Conservation (phyloP, 2,329 filamentous ascomycete genomes). For the Talaromyces sp. region DNA sequence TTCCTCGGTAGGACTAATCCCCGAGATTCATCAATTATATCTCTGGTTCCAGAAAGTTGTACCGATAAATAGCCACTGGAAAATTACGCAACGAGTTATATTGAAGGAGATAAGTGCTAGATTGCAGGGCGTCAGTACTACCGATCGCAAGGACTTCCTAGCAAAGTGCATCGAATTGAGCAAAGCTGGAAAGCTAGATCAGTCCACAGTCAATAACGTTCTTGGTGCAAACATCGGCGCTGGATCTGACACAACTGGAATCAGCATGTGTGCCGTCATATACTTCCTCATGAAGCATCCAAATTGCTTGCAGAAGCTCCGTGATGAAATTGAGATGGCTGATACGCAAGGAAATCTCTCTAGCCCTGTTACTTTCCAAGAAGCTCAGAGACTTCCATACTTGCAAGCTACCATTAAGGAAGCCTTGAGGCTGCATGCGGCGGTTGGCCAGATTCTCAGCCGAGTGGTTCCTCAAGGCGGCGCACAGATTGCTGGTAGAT, state of each 20-base stretch:
- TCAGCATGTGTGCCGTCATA: slow-evolving; percentile 21
- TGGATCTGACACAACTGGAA: slow-evolving; percentile 28
- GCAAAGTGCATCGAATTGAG: neutral
- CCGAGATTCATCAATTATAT: neutral
- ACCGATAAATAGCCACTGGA: neutral
- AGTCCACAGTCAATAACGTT: neutral
- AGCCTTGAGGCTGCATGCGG: slow-evolving; percentile 18
- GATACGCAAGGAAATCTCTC: neutral
- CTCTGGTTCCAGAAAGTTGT: neutral
- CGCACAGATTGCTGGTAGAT: slow-evolving; percentile 4
- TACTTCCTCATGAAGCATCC: slow-evolving; percentile 18
- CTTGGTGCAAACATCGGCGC: slow-evolving; percentile 9
- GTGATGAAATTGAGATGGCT: neutral
- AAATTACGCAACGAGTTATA: neutral
- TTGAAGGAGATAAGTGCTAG: neutral
- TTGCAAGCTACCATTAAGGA: slow-evolving; percentile 15
- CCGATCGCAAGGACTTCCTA: neutral
- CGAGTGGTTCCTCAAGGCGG: slow-evolving; percentile 23
- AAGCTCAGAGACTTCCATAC: slow-evolving; percentile 22
- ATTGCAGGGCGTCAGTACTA: neutral
- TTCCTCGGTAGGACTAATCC: neutral
- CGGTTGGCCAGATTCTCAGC: slow-evolving; percentile 23
- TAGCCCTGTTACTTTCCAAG: neutral
- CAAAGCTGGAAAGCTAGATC: neutral
- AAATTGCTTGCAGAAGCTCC: neutral